Evolutionary conservation across 2,329 filamentous ascomycete species (phyloP).

Genomic region (Cephalotrichum gorgonifer): DNA sequence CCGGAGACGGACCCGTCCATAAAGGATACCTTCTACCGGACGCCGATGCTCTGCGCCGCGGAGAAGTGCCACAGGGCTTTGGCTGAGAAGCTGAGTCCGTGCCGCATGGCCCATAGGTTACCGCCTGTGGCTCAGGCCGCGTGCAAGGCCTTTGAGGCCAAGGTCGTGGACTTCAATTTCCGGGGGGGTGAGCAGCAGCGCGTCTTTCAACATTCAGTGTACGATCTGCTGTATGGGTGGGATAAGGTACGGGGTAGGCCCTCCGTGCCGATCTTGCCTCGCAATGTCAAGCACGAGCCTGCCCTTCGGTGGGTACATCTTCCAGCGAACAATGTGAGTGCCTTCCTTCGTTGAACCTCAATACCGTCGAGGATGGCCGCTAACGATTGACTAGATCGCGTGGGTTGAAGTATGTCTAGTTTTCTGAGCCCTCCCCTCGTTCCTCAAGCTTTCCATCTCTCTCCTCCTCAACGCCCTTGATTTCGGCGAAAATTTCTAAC

Average conservation of each 20-base stretch:
- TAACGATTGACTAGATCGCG: not conserved
- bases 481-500: not conserved
- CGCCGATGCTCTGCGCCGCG: conserved; percentile 4
- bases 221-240: conserved; percentile 3
- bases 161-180: conserved; percentile 5
- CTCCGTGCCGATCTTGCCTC: conserved; percentile 1
- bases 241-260: not conserved
- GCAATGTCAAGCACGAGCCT: conserved; percentile 5
- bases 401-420: conserved; percentile 1
- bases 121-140: not conserved
- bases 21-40: conserved; percentile 3
- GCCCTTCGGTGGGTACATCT: conserved; percentile 5
- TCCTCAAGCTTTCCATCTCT: not conserved
- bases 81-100: not conserved
- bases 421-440: not conserved
- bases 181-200: conserved; percentile 1
- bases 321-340: conserved; percentile 4
- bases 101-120: not conserved
- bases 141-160: conserved; percentile 2
- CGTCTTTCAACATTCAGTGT: conserved; percentile 2
- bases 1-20: not conserved
- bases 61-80: not conserved
- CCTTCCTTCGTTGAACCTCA: not conserved
- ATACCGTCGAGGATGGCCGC: not conserved
- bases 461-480: too few relatives aligned